A percentile compares a stretch with the other conserved stretches of the same genome.
Evolutionary conservation across 78 protist genomes (phyloP).

Genomic region (Creolimax fragrantissima): DNA sequence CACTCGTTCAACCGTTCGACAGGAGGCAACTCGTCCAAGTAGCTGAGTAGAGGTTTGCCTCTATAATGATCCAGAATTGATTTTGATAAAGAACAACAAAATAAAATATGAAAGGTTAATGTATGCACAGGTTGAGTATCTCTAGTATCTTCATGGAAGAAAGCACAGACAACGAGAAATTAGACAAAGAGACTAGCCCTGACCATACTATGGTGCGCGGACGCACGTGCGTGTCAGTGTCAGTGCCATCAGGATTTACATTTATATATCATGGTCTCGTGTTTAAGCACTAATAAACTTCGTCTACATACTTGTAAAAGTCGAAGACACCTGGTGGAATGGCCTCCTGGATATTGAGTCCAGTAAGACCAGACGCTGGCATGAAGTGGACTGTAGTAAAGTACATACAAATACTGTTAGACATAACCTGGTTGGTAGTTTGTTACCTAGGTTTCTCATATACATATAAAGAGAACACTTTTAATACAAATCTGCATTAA

Average conservation of each 20-base stretch:
- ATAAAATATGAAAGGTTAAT: background rate
- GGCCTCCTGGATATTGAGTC: slow-evolving; percentile 56
- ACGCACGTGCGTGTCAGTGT: background rate
- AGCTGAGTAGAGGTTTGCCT: slow-evolving; percentile 66
- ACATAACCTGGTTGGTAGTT: background rate
- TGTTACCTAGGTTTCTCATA: background rate
- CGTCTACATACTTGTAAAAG: slow-evolving; percentile 47
- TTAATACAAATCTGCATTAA: background rate
- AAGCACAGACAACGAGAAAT: too few species aligned
- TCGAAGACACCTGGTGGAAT: slow-evolving; percentile 37
- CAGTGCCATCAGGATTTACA: too few species aligned
- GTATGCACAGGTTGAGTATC: too few species aligned
- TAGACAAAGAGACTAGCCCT: too few species aligned
- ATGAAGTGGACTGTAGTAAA: slow-evolving; percentile 51
- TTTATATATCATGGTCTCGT: too few species aligned
- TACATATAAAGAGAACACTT: background rate
- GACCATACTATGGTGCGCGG: too few species aligned
- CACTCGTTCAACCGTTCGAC: slow-evolving; percentile 40
- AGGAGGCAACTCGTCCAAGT: slow-evolving; percentile 55
- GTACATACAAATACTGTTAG: background rate
- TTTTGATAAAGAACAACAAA: background rate
- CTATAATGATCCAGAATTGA: too few species aligned
- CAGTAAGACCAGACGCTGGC: slow-evolving; percentile 83
- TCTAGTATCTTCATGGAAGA: too few species aligned
- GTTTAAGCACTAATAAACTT: too few species aligned